Conservation (phyloP, 2,329 filamentous ascomycete species). For the Aspergillus glaucus region DNA sequence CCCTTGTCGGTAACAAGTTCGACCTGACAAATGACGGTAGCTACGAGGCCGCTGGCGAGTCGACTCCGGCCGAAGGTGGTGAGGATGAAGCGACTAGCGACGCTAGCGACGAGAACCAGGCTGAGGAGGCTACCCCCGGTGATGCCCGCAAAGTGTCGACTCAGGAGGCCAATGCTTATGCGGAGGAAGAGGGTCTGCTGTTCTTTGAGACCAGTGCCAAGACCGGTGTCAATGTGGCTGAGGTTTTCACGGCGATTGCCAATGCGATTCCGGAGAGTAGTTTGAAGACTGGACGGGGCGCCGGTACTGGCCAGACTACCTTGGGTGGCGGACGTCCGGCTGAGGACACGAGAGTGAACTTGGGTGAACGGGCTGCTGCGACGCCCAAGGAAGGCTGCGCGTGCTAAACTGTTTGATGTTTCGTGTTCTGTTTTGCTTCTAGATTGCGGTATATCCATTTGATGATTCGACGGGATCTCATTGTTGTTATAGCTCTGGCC, state of each 20-base stretch:
- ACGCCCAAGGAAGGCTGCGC: conserved; percentile 87
- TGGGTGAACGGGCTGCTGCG: conserved; percentile 65
- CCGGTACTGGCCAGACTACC: conserved; percentile 50
- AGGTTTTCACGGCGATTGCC: conserved; percentile 96
- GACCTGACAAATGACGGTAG: conserved; percentile 64
- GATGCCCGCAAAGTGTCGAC: conserved; percentile 83
- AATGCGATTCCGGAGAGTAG: conserved; percentile 97
- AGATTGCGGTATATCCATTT: conserved; percentile 1
- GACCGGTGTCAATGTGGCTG: conserved; percentile 86
- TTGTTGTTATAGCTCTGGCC: not conserved
- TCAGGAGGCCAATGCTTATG: conserved; percentile 87
- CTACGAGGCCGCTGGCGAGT: conserved; percentile 37
- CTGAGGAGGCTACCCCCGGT: conserved; percentile 56
- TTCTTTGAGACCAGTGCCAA: conserved; percentile 99
- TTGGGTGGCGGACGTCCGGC: conserved; percentile 49
- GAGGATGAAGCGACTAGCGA: conserved; percentile 40
- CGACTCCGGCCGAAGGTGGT: conserved; percentile 11
- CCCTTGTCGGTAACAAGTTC: conserved; percentile 92
- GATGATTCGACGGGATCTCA: not conserved
- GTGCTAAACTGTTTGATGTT: conserved; percentile 51
- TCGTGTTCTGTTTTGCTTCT: not conserved
- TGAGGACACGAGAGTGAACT: conserved; percentile 65
- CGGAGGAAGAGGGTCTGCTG: conserved; percentile 85
- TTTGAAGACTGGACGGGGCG: conserved; percentile 76
- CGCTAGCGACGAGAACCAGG: conserved; percentile 45